Conservation (phyloP, 371 early-diverging fungal genomes). For the Syncephalastrum contaminatum region DNA sequence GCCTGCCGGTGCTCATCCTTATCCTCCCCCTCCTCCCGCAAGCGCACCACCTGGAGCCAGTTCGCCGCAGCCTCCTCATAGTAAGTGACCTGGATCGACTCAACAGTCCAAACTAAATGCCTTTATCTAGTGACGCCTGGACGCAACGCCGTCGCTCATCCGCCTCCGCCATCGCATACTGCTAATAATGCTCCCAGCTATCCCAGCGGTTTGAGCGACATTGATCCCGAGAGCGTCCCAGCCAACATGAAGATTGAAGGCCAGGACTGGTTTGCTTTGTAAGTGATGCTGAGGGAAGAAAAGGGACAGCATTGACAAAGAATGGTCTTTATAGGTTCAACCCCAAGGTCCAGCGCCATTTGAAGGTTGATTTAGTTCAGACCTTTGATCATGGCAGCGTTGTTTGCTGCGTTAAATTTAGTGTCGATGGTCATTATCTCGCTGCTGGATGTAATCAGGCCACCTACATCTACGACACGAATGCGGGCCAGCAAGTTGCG, state of each 20-base stretch:
- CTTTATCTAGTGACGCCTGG: not conserved
- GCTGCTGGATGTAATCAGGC: constrained; percentile 93
- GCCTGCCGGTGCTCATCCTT: constrained; percentile 30
- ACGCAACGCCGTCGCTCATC: too few relatives aligned
- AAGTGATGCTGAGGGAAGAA: constrained; percentile 25
- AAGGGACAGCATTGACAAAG: too few relatives aligned
- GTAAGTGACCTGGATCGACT: not conserved
- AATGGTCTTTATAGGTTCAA: constrained; percentile 49
- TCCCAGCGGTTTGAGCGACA: constrained; percentile 56
- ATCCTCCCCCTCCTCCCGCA: constrained; percentile 37
- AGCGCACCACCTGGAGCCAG: constrained; percentile 32
- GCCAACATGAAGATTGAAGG: constrained; percentile 77
- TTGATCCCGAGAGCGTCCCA: constrained; percentile 79
- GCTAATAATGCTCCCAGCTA: not conserved
- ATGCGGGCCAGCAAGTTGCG: constrained; percentile 71
- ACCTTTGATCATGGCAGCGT: constrained; percentile 86
- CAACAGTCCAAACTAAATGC: not conserved
- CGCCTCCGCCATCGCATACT: too few relatives aligned
- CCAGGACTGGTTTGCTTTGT: constrained; percentile 83
- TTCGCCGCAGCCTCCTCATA: not conserved
- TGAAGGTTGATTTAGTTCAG: constrained; percentile 80
- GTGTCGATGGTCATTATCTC: constrained; percentile 82
- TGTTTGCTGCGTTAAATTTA: constrained; percentile 94
- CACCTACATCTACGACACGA: constrained; percentile 83
- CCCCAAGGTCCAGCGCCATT: constrained; percentile 61